These are phyloP conservation scores for Solanum pimpinellifolium DNA, from an alignment of 257 asterid genomes.

Conservation along the genomic window DNA sequence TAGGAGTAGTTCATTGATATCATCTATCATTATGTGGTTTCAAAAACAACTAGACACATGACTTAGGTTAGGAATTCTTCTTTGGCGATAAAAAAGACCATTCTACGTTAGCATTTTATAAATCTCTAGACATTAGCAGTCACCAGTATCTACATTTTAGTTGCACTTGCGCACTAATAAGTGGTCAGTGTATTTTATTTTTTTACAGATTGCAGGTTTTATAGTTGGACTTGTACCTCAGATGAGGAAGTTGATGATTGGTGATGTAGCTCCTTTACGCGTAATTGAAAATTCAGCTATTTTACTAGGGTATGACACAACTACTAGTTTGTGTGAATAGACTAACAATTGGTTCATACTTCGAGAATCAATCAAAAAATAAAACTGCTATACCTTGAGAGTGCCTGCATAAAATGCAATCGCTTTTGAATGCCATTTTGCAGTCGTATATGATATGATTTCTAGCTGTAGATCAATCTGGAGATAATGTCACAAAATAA, in stretches of 20 bases:
- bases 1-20: not conserved
- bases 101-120: not conserved
- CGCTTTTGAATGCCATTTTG: not conserved
- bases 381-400: not conserved
- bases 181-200: not conserved
- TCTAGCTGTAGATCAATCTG: not conserved
- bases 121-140: not conserved
- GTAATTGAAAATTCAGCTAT: slow-evolving; percentile 54
- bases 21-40: not conserved
- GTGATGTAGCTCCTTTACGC: slow-evolving; percentile 66
- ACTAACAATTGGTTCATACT: not conserved
- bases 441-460: not conserved
- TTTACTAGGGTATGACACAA: slow-evolving; percentile 54
- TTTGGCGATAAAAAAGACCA: not conserved
- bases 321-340: not conserved
- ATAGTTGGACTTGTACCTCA: slow-evolving; percentile 63
- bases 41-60: not conserved
- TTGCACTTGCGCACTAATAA: not conserved
- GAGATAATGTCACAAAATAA: not conserved
- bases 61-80: not conserved
- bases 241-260: slow-evolving; percentile 42
- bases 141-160: not conserved
- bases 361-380: not conserved
- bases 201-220: slow-evolving; percentile 57
- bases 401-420: not conserved